phyloP scores from a whole-genome alignment of 176 grass and related monocot genomes.

The Oryza coarctata region DNA sequence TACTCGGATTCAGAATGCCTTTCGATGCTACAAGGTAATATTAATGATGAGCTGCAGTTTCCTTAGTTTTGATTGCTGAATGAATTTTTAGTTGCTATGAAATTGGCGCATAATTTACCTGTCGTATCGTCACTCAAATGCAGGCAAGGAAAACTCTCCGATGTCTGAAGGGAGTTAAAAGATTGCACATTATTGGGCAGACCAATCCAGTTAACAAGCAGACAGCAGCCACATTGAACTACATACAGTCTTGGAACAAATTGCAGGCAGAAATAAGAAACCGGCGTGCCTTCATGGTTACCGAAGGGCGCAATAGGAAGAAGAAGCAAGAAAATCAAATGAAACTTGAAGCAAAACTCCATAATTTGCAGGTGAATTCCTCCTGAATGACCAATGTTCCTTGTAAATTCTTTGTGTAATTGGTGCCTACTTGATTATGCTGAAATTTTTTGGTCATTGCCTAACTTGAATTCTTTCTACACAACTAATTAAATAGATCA shows the following conservation, averaged over 20 bases:
- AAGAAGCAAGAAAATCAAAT: slow-evolving; percentile 88
- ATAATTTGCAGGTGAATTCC: slow-evolving; percentile 78
- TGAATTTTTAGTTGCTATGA: neutral
- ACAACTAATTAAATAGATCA: neutral
- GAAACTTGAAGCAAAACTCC: slow-evolving; percentile 87
- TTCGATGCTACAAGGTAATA: slow-evolving; percentile 68
- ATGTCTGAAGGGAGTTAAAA: slow-evolving; percentile 69
- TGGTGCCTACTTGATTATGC: neutral
- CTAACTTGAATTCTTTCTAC: neutral
- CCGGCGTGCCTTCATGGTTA: slow-evolving; percentile 79
- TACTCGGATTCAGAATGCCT: slow-evolving; percentile 69
- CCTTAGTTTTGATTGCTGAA: neutral
- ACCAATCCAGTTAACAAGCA: slow-evolving; percentile 75
- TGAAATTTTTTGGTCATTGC: neutral
- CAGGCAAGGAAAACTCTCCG: slow-evolving; percentile 82
- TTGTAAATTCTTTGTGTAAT: slow-evolving; percentile 8
- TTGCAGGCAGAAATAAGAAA: slow-evolving; percentile 83
- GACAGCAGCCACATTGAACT: slow-evolving; percentile 60
- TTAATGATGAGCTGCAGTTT: neutral
- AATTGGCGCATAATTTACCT: neutral
- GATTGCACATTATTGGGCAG: slow-evolving; percentile 51
- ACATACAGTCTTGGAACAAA: slow-evolving; percentile 86
- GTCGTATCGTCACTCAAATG: neutral
- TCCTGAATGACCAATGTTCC: neutral
- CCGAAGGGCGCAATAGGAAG: slow-evolving; percentile 81